Base-by-base conservation (phyloP, 129 eudicot species). In the Centaurea solstitialis region DNA sequence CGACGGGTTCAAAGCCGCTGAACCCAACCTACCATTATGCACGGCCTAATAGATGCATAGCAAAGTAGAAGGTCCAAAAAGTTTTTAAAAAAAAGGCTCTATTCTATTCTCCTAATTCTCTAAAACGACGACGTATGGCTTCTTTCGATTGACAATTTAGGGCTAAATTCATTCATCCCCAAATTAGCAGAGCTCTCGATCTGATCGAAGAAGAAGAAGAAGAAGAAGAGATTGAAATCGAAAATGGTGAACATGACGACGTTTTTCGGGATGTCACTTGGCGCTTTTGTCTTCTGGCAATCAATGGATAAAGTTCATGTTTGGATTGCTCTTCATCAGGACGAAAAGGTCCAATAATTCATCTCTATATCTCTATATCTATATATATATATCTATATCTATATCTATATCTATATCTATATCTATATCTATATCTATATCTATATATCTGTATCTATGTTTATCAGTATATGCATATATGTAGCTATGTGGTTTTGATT, bases 281-380 rank as follows among this genome's bases (percentile, higher is more conserved):
- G 98, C 8, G 98, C 98, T 35, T 93, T 91, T 67, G 68, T 89
- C 3, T 93, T 93, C 83, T 91, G 98, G 98, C 86, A 91, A 76
- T 82, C 97, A 5, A 93, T 93, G 98, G 98, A 93, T 75, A 93
- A 91, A 73, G 92, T 93, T 83, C 98, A 93, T 72, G 98, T 93
- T 74, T 93, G 96, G 92, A 93, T 93, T 81, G 97, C 98, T 73
- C 98, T 91, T 72, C 98, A 68, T 81, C 98, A 93, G 80, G 98
- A 93, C 77, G 97, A 90, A 72, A 93, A 93, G 90, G 97, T 93
- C 59, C 37, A 26, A 13, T 33, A 33, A 33, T n/a, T n/a, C n/a
- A n/a, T n/a, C n/a, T n/a, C n/a, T n/a, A n/a, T n/a, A n/a, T 26
- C 30, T 26, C 33, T 43, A 10, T 64, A 17, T 69, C 40, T 64